phyloP scores from a whole-genome alignment of 176 grass and related monocot species.

The Themeda triandra region DNA sequence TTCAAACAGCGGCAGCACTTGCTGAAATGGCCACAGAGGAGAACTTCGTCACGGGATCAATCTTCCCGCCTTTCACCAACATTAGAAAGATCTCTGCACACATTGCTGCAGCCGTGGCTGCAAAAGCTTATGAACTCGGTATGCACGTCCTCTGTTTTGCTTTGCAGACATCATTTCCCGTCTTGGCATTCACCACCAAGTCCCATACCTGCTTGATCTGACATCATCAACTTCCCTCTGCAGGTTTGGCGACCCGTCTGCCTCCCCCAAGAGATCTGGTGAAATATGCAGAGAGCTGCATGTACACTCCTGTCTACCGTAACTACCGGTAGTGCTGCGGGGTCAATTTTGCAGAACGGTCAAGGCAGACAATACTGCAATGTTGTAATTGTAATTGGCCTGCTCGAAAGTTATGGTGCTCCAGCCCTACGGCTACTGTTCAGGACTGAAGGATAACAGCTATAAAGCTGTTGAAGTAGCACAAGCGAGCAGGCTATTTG shows the following conservation, averaged over 20 bases:
- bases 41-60: constrained; percentile 66
- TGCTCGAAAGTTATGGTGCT: neutral
- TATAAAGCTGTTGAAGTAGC: neutral
- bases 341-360: constrained; percentile 49
- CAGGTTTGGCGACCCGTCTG: constrained; percentile 84
- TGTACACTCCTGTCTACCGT: constrained; percentile 86
- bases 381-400: neutral
- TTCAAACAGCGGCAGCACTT: constrained; percentile 70
- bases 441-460: neutral
- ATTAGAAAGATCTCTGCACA: constrained; percentile 90
- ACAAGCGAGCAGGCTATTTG: neutral
- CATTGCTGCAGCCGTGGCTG: constrained; percentile 82
- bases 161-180: neutral
- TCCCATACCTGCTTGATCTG: neutral
- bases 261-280: constrained; percentile 64
- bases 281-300: constrained; percentile 93
- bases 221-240: neutral
- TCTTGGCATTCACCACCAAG: neutral
- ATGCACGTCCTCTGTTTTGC: neutral
- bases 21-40: constrained; percentile 73
- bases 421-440: neutral
- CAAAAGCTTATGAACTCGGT: constrained; percentile 96
- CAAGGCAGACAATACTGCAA: constrained; percentile 13
- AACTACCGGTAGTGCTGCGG: constrained; percentile 50
- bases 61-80: constrained; percentile 84